These are phyloP conservation scores for Nematodospora anomalae DNA, from an alignment of 1,139 yeast species.

Conservation along the genomic window DNA sequence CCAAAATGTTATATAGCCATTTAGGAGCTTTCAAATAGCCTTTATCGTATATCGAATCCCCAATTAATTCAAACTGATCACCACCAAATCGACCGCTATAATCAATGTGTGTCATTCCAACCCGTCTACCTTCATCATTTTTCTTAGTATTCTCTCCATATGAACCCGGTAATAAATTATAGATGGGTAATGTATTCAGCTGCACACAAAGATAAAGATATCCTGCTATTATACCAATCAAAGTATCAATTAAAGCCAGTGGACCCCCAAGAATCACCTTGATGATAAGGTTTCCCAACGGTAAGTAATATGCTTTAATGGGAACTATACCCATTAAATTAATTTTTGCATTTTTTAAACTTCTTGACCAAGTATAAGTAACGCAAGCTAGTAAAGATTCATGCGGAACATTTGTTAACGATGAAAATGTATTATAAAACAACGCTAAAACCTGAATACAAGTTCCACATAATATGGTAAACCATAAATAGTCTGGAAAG, in stretches of 20 bases:
- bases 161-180: slow-evolving; percentile 43
- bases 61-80: slow-evolving; percentile 23
- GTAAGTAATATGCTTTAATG: slow-evolving; percentile 58
- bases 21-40: slow-evolving; percentile 48
- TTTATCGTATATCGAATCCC: slow-evolving; percentile 40
- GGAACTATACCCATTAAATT: slow-evolving; percentile 55
- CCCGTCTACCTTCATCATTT: slow-evolving; percentile 28
- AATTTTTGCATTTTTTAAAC: slow-evolving; percentile 49
- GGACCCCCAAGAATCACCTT: slow-evolving; percentile 47
- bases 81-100: slow-evolving; percentile 2
- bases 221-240: slow-evolving; percentile 54
- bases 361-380: slow-evolving; percentile 60
- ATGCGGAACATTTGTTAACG: slow-evolving; percentile 25
- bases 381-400: slow-evolving; percentile 51
- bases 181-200: slow-evolving; percentile 49
- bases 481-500: slow-evolving; percentile 59
- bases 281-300: slow-evolving; percentile 53
- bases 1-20: slow-evolving; percentile 33
- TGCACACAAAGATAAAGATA: slow-evolving; percentile 62
- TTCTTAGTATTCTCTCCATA: slow-evolving; percentile 9
- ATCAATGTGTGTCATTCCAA: slow-evolving; percentile 26
- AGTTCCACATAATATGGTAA: slow-evolving; percentile 50
- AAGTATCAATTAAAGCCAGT: slow-evolving; percentile 36
- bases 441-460: slow-evolving; percentile 36
- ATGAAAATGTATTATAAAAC: slow-evolving; percentile 24